These are phyloP conservation scores for Brassica juncea DNA, from an alignment of 345 rosid species.

Conservation along the genomic window DNA sequence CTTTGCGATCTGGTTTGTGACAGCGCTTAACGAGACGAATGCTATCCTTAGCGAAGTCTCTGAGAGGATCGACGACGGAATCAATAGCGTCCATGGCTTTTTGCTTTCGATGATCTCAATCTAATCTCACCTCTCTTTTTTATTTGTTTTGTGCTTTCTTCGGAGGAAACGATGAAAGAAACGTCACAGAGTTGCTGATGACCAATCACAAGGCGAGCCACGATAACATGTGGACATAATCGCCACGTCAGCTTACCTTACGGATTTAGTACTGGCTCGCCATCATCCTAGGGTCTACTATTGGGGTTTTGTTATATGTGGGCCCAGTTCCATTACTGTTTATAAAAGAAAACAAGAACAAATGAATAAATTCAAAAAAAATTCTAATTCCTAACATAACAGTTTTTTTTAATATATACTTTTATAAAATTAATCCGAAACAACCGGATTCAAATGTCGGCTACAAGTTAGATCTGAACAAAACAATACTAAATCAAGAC, in stretches of 20 bases:
- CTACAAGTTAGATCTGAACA: too few species aligned
- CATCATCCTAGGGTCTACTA: too few species aligned
- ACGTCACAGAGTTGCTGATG: conserved; percentile 17
- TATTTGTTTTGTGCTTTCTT: neutral
- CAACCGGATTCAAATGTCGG: too few species aligned
- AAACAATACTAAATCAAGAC: too few species aligned
- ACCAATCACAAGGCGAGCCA: neutral
- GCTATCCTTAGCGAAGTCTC: conserved; percentile 79
- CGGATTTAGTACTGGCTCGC: neutral
- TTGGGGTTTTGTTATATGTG: neutral
- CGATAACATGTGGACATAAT: neutral
- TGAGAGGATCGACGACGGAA: conserved; percentile 71
- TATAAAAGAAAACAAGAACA: neutral
- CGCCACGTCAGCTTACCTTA: neutral
- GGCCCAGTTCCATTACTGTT: neutral
- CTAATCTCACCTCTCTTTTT: neutral
- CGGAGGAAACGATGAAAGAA: neutral
- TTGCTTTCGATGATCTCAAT: neutral
- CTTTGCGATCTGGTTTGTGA: conserved; percentile 77
- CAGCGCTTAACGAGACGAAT: conserved; percentile 78
- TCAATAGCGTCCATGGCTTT: conserved; percentile 70
- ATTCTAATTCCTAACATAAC: too few species aligned
- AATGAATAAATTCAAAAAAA: neutral
- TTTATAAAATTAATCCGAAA: too few species aligned
- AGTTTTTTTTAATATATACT: too few species aligned